Base-by-base conservation (phyloP, 331 rosid genomes). In the Saraca asoca region DNA sequence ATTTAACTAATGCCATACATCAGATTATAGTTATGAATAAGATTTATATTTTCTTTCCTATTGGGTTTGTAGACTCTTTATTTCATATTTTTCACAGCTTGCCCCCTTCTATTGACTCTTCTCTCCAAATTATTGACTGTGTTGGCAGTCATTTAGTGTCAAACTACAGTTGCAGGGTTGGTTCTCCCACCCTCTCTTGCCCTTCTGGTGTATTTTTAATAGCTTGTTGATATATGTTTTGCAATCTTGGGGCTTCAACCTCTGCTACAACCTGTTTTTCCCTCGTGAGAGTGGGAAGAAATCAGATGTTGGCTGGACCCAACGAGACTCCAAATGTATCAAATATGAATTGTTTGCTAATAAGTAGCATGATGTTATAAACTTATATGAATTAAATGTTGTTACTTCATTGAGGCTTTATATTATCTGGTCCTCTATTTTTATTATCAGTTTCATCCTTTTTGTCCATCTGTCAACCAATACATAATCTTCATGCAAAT, bases 151-250 rank as follows among this genome's bases (percentile, higher is more conserved):
- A 24, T 42, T 9, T 51, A 20, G 66, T 51, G 60, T 24, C 46
- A 45, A 58, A 59, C 19, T 41, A 35, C 38, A 70, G 68, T 14
- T 52, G 77, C 70, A 58, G 16, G 61, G 51, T 69, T 70, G 52
- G 17, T 35, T 55, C 31, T 11, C 14, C 24, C 11, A 9, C 38
- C 5, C n/a, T n/a, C n/a, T n/a, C n/a, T n/a, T n/a, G n/a, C n/a
- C n/a, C n/a, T n/a, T n/a, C n/a, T n/a, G n/a, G n/a, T n/a, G 42
- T 9, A 58, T 44, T 37, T 45, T 58, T 64, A 51, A 54, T 56
- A 50, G 46, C 58, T 49, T 62, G 69, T 69, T 43, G 73, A 64
- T 55, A 44, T 74, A 45, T 69, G 54, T 64, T 15, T 51, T 66
- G 18, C 46, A 10, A 62, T 10, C 20, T 29, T 46, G 46, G 52